Conservation (phyloP, 768 basidiomycete species). For the Tephrocybe sp. region DNA sequence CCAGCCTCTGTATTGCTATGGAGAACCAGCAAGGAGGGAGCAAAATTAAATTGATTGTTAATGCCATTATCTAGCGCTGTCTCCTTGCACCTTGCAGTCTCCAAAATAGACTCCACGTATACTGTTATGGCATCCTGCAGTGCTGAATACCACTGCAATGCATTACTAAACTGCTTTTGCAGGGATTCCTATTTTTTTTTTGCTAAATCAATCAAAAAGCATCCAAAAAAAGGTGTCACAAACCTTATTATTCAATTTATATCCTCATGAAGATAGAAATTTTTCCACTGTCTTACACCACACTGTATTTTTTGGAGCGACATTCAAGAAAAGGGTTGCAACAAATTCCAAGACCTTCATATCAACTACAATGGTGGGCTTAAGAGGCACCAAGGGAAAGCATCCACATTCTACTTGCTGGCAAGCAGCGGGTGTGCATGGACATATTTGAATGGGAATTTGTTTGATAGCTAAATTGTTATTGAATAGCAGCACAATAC, state of each 20-base stretch:
- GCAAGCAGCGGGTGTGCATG: constrained; percentile 9
- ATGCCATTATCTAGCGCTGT: constrained; percentile 1
- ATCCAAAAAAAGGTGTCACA: too few relatives aligned
- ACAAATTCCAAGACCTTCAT: constrained; percentile 32
- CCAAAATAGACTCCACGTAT: constrained; percentile 9
- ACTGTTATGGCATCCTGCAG: too few relatives aligned
- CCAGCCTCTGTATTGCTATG: too few relatives aligned
- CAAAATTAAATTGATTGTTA: too few relatives aligned
- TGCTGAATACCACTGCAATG: constrained; percentile 26
- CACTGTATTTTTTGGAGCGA: constrained; percentile 27
- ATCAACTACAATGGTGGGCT: too few relatives aligned
- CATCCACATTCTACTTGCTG: constrained; percentile 23
- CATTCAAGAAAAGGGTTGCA: constrained; percentile 20
- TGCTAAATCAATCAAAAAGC: too few relatives aligned
- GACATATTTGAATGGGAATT: constrained; percentile 11
- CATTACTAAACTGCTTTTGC: constrained; percentile 21
- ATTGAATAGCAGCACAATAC: not conserved
- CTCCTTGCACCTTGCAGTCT: not conserved
- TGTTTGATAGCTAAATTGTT: not conserved
- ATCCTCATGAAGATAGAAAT: constrained; percentile 19
- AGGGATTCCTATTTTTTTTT: constrained; percentile 21
- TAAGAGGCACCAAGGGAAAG: constrained; percentile 29
- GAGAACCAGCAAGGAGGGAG: too few relatives aligned
- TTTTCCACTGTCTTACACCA: constrained; percentile 27
- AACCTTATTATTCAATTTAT: constrained; percentile 20